phyloP scores from a whole-genome alignment of 345 rosid genomes.

The Carallia pectinifolia region DNA sequence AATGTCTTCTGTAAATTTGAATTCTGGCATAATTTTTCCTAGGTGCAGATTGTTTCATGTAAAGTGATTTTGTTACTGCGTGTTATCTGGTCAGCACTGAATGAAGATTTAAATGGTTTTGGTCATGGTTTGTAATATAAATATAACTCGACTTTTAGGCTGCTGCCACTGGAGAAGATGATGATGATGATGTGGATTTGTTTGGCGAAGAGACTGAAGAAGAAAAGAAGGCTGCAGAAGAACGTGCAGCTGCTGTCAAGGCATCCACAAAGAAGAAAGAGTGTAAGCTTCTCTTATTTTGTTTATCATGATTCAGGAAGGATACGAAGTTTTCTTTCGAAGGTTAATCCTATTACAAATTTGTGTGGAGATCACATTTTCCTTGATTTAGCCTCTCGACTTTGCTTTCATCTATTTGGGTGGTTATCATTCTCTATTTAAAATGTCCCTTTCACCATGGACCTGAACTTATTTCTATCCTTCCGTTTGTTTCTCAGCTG shows the following conservation, averaged over 20 bases:
- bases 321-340: neutral
- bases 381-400: too few relatives aligned
- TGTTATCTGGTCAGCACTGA: neutral
- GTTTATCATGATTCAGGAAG: neutral
- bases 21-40: too few relatives aligned
- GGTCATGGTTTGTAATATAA: neutral
- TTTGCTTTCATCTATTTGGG: too few relatives aligned
- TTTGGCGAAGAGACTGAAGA: slow-evolving; percentile 89
- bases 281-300: slow-evolving; percentile 24
- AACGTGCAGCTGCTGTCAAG: slow-evolving; percentile 61
- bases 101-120: too few relatives aligned
- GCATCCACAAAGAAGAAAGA: slow-evolving; percentile 65
- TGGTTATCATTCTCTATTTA: too few relatives aligned
- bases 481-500: slow-evolving; percentile 40
- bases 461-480: neutral
- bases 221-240: slow-evolving; percentile 88
- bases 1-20: too few relatives aligned
- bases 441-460: neutral
- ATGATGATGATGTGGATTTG: slow-evolving; percentile 72
- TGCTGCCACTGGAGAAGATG: slow-evolving; percentile 50
- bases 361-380: too few relatives aligned
- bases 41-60: too few relatives aligned
- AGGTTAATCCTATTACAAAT: too few relatives aligned
- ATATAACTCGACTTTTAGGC: slow-evolving; percentile 34
- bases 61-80: neutral